Evolutionary conservation across 1,139 yeast genomes (phyloP).

Genomic region (Taphrina flavorubra): DNA sequence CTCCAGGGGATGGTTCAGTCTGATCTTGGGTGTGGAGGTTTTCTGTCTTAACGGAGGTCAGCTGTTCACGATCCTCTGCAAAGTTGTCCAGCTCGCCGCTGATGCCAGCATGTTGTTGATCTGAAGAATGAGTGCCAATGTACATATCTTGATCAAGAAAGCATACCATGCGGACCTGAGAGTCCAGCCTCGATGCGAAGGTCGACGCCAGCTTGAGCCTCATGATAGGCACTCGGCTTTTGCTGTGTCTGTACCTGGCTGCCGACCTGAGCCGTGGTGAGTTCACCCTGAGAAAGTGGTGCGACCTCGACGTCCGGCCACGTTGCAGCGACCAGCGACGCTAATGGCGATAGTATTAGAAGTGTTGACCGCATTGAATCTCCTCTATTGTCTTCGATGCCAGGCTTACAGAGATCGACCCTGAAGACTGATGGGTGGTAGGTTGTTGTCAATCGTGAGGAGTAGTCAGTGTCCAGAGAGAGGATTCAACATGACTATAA

Average conservation of each 20-base stretch:
- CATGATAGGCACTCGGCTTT: too few species aligned
- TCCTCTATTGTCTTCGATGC: not conserved
- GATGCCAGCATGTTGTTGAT: too few species aligned
- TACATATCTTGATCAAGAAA: too few species aligned
- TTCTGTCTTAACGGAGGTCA: too few species aligned
- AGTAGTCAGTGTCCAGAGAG: not conserved
- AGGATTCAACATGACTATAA: not conserved
- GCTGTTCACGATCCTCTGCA: too few species aligned
- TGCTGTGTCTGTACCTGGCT: not conserved
- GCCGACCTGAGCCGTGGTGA: not conserved
- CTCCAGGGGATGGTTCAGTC: not conserved
- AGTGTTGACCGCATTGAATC: not conserved
- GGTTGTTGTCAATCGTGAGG: not conserved
- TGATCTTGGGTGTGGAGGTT: not conserved
- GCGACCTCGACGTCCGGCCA: not conserved
- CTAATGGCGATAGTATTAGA: not conserved
- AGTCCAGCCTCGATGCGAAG: too few species aligned
- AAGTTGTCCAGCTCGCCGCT: too few species aligned
- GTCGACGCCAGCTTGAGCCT: too few species aligned
- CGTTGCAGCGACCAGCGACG: slow-evolving; percentile 3
- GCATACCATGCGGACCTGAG: too few species aligned
- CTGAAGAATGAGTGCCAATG: too few species aligned
- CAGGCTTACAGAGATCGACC: too few species aligned
- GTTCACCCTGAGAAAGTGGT: not conserved
- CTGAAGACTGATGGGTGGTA: too few species aligned